Base-by-base conservation (phyloP, 768 basidiomycete genomes). In the Termitomyces sp. region DNA sequence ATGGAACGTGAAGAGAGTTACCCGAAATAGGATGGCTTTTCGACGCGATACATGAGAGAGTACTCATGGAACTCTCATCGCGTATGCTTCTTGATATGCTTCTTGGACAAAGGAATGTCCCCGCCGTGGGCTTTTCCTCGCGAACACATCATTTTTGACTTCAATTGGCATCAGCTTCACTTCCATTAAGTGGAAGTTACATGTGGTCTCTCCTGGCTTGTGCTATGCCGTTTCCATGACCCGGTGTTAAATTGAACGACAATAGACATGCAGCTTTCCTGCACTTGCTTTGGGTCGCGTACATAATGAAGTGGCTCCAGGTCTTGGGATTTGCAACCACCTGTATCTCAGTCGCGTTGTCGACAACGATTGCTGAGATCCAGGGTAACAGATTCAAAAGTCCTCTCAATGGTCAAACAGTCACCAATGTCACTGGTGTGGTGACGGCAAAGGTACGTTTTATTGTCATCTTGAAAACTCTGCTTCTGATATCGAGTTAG, bases 361-460 rank as follows among this genome's bases (percentile, higher is more conserved):
- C 76, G 11, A 73, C 71, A 20, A 76, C 76, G 10, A 72, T 84
- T 12, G 71, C 81, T n/a, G 83, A 84, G 32, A 82, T 86, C 34
- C 82, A 84, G 70, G 84, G 84, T 4, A n/a, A 50, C 66, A 36
- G 68, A 76, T 84, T 77, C 62, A 72, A 71, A 63, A 83, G 83
- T 37, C 82, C 84, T 57, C 66, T 79, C 11, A 68, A 63, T 34
- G 81, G 82, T 0, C 74, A 82, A 59, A 72, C 68, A 5, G 81
- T 86, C 7, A 66, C 72, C 31, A 77, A 79, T 66, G 72, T 86
- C 9, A 79, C 77, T 32, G 85, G 82, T 15, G 62, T 83, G 5
- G 82, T 84, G 0, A 81, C 82, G 8, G 83, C 84, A 5, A 85
- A 83, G 74, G 84, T 83, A 66, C 37, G 68, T 63, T 7, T 20